Conservation (phyloP, 2,329 filamentous ascomycete genomes). For the Elsinoe batatas region DNA sequence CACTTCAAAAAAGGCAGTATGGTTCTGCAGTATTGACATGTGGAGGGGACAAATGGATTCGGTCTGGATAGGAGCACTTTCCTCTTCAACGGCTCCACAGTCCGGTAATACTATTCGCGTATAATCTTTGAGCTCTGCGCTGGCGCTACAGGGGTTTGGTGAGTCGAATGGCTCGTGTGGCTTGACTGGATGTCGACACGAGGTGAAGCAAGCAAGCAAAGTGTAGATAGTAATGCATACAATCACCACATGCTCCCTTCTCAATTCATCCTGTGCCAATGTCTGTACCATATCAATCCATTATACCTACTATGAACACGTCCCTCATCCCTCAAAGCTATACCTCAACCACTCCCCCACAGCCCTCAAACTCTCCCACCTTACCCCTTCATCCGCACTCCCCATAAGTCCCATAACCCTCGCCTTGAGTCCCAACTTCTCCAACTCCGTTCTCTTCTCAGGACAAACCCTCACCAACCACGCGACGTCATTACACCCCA, state of each 20-base stretch:
- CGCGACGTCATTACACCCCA: constrained; percentile 89
- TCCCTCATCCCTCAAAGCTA: constrained; percentile 43
- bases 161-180: not conserved
- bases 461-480: constrained; percentile 80
- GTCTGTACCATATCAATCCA: not conserved
- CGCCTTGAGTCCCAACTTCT: constrained; percentile 75
- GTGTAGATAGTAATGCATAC: constrained; percentile 4
- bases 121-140: not conserved
- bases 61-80: not conserved
- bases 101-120: constrained; percentile 10
- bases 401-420: constrained; percentile 91
- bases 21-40: not conserved
- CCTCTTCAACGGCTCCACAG: not conserved
- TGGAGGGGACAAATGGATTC: not conserved
- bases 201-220: not conserved
- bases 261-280: not conserved
- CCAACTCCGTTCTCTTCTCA: constrained; percentile 67
- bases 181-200: not conserved
- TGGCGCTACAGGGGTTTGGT: constrained; percentile 2
- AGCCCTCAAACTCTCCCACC: constrained; percentile 86
- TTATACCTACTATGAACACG: not conserved
- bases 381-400: constrained; percentile 74
- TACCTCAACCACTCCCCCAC: constrained; percentile 70
- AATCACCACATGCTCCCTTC: not conserved
- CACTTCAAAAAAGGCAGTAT: not conserved